Percentiles rank a stretch among this genome's conserved stretches.
phyloP scores from a whole-genome alignment of 345 rosid genomes.

The Laguncularia racemosa region DNA sequence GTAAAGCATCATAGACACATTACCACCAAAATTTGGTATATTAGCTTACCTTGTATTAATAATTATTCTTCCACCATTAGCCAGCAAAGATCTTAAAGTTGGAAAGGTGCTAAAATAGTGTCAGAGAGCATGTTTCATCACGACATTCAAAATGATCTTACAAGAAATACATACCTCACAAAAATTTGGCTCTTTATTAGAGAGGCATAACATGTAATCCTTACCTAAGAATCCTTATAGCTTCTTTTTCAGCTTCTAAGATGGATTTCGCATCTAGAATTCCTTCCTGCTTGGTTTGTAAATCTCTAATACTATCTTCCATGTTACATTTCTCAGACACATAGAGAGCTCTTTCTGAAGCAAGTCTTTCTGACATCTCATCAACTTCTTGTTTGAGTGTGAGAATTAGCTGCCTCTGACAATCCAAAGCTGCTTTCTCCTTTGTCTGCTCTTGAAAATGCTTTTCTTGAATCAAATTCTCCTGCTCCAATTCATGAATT shows the following conservation, averaged over 20 bases:
- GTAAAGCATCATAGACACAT: no score
- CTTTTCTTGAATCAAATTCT: constrained; percentile 37
- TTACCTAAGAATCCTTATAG: constrained; percentile 76
- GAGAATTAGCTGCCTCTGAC: constrained; percentile 67
- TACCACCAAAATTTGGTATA: no score
- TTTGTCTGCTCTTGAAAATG: constrained; percentile 37
- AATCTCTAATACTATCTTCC: constrained; percentile 29
- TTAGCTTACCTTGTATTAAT: no score
- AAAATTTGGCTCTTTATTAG: not conserved
- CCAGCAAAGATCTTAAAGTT: no score
- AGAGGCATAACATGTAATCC: not conserved
- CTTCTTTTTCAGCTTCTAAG: constrained; percentile 75
- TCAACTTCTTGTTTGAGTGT: constrained; percentile 58
- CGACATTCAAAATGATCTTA: no score
- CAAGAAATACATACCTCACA: not conserved
- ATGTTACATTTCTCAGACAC: constrained; percentile 37
- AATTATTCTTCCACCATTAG: no score
- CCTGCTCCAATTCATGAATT: constrained; percentile 51
- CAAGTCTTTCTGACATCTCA: constrained; percentile 66
- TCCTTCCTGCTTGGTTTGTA: constrained; percentile 43
- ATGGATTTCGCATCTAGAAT: constrained; percentile 56
- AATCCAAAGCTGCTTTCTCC: constrained; percentile 76
- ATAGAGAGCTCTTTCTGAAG: constrained; percentile 41
- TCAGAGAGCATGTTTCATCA: no score
- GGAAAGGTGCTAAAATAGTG: no score